Base-by-base conservation (phyloP, 192 early-diverging fungal species). In the Coemansia aciculifera region DNA sequence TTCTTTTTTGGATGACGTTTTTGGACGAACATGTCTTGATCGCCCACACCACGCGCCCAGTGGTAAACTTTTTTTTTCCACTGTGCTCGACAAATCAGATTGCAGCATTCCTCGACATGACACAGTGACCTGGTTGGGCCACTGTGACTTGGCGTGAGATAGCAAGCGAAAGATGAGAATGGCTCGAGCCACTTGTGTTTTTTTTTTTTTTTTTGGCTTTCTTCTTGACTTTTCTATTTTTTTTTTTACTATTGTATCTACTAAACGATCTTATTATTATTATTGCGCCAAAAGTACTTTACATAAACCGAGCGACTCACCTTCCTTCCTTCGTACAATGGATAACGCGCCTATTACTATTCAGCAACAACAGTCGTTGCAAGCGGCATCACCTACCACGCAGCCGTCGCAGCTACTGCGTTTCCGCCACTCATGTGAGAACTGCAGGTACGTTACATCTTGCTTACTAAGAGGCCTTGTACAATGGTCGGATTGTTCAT, bases 381-480 rank as follows among this genome's bases (percentile, higher is more conserved):
- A 66, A 2, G 62, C 49, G 2, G 44, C 61, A 11, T 51, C 71
- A 17, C 57, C 64, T 48, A 56, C 70, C n/a, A 59, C 66, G 27
- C 13, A 24, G 49, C 31, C 64, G 12, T 37, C 34, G 48, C 66
- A 76, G 37, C 38, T 74, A 12, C 60, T 82, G 15, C 71, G 79
- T 13, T 77, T 71, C 56, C 71, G 79, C 43, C 79, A 82, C 72
- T 82, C 79, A 17, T 82, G 79, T 62, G 79, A 82, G 24, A 71
- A 82, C 66, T 82, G 79, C 66, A 60, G 77, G 77, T 71, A 79
- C 57, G 59, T 21, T 17, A n/a, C n/a, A n/a, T n/a, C 23, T 21
- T 23, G 29, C 6, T 24, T 21, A 63, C 2, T 9, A 27, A 27
- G 15, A 42, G 11, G 38, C 5, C 23, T 0, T 29, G 3, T 5